phyloP scores from a whole-genome alignment of 176 grass and related monocot species.

The Bothriochloa decipiens region DNA sequence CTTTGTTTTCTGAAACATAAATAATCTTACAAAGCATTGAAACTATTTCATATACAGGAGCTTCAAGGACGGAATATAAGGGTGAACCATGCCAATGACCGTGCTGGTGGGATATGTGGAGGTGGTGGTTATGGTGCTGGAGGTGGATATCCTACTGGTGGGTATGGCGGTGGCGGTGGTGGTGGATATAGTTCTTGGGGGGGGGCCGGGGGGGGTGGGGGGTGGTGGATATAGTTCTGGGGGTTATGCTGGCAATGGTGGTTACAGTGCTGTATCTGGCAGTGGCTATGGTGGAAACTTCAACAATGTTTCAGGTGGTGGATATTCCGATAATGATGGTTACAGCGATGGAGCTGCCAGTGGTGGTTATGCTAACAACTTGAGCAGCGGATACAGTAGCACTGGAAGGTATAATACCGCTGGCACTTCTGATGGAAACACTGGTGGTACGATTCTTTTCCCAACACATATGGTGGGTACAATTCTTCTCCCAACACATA shows the following conservation, averaged over 20 bases:
- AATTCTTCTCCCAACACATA: not conserved
- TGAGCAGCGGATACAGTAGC: not conserved
- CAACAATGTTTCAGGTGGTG: slow-evolving; percentile 25
- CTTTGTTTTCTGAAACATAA: slow-evolving; percentile 12
- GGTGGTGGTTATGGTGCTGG: slow-evolving; percentile 36
- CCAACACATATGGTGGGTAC: slow-evolving; percentile 18
- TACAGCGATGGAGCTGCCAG: slow-evolving; percentile 2
- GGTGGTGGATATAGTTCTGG: slow-evolving; percentile 5
- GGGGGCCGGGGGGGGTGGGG: no score
- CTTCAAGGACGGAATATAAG: slow-evolving; percentile 79
- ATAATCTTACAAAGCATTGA: slow-evolving; percentile 24
- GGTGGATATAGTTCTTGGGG: not conserved
- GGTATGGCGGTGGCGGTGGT: not conserved
- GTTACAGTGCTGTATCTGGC: slow-evolving; percentile 21
- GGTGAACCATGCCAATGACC: slow-evolving; percentile 72
- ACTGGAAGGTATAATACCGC: slow-evolving; percentile 1
- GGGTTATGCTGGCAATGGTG: slow-evolving; percentile 8
- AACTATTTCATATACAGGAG: slow-evolving; percentile 55
- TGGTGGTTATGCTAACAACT: slow-evolving; percentile 24
- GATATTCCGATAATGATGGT: slow-evolving; percentile 33
- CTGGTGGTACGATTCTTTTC: slow-evolving; percentile 2
- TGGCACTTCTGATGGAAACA: slow-evolving; percentile 20
- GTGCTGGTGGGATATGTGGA: slow-evolving; percentile 46
- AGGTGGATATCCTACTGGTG: not conserved
- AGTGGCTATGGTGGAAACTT: slow-evolving; percentile 12